These are phyloP conservation scores for Tarenaya hassleriana DNA, from an alignment of 345 rosid genomes.

Conservation along the genomic window DNA sequence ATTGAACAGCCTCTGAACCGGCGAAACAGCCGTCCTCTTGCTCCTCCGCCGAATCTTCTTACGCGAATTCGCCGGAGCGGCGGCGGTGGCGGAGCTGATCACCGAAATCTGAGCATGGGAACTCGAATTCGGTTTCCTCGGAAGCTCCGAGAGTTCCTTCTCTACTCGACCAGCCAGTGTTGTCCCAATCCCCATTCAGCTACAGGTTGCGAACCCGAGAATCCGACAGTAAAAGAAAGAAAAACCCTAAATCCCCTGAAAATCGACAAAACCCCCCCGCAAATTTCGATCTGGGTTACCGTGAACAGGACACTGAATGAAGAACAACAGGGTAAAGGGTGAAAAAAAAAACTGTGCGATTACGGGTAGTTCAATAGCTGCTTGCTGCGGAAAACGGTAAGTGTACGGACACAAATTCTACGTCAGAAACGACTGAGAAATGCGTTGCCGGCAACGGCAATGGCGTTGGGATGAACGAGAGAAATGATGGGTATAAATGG, in stretches of 20 bases:
- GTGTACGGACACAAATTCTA: no score
- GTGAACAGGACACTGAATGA: background rate
- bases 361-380: background rate
- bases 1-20: conserved; percentile 62
- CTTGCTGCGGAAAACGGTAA: background rate
- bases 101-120: conserved; percentile 3
- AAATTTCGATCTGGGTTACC: conserved; percentile 1
- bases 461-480: no score
- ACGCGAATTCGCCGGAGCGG: conserved; percentile 13
- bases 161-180: conserved; percentile 3
- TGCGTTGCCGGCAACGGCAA: no score
- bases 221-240: no score
- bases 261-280: no score
- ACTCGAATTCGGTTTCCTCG: conserved; percentile 7
- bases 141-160: conserved; percentile 14
- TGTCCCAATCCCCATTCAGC: conserved; percentile 18
- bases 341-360: no score
- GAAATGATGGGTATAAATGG: background rate
- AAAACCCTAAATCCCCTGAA: no score
- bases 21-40: conserved; percentile 21
- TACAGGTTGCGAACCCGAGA: no score
- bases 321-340: background rate
- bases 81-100: background rate
- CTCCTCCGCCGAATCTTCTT: conserved; percentile 21
- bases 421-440: no score